These are phyloP conservation scores for Ceratocystis cubensis DNA, from an alignment of 2,329 filamentous ascomycete genomes.

Conservation along the genomic window DNA sequence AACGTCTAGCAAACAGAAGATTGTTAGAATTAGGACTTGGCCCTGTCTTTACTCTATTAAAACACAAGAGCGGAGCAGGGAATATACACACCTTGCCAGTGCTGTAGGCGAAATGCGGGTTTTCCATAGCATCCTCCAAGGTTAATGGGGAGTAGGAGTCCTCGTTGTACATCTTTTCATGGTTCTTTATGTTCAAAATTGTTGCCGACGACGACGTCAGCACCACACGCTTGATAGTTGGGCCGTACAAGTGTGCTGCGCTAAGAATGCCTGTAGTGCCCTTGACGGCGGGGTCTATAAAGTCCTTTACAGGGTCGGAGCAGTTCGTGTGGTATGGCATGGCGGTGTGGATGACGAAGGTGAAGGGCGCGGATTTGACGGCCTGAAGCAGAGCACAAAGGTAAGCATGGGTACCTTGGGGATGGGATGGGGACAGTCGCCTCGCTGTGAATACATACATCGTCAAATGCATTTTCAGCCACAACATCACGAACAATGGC, in stretches of 20 bases:
- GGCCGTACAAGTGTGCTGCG: constrained; percentile 34
- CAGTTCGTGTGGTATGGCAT: constrained; percentile 61
- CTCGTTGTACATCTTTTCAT: constrained; percentile 26
- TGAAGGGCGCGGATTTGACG: constrained; percentile 40
- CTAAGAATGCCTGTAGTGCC: constrained; percentile 39
- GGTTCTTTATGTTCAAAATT: constrained; percentile 31
- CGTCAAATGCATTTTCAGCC: constrained; percentile 54
- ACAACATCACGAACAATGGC: constrained; percentile 61
- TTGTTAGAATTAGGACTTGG: neutral
- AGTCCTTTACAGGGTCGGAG: constrained; percentile 35
- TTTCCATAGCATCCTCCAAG: constrained; percentile 22
- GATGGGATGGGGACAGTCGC: constrained; percentile 29
- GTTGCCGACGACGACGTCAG: constrained; percentile 38
- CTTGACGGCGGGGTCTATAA: constrained; percentile 44
- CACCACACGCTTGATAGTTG: constrained; percentile 50
- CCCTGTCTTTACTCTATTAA: neutral
- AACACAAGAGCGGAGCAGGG: neutral
- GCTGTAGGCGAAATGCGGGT: constrained; percentile 26
- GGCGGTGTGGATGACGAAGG: constrained; percentile 62
- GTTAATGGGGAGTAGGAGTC: constrained; percentile 27
- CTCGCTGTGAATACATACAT: constrained; percentile 26
- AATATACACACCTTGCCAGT: constrained; percentile 26
- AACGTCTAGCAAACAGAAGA: constrained; percentile 34
- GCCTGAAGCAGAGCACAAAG: neutral
- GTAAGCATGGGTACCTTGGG: constrained; percentile 16